These are phyloP conservation scores for Ustanciosporium gigantosporum DNA, from an alignment of 1,284 basidiomycete genomes.

Conservation along the genomic window DNA sequence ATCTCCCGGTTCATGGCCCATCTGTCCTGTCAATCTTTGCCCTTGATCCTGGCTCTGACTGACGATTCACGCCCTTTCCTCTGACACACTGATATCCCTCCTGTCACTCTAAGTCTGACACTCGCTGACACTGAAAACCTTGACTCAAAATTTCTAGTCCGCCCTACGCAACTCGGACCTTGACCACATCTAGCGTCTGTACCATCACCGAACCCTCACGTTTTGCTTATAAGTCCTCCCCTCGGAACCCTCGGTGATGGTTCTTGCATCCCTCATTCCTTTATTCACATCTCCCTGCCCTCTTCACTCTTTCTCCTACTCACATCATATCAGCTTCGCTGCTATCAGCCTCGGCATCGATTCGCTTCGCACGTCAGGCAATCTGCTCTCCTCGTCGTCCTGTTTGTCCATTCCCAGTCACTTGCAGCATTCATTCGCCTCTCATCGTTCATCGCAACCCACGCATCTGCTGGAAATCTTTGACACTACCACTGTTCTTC, in stretches of 20 bases:
- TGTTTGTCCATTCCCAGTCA: constrained; percentile 13
- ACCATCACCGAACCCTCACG: constrained; percentile 21
- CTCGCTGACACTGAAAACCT: too few species aligned
- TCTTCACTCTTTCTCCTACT: constrained; percentile 18
- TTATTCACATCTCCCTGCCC: constrained; percentile 18
- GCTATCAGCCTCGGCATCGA: too few species aligned
- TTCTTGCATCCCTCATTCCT: not conserved
- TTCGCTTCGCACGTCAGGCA: too few species aligned
- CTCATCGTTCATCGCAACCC: not conserved
- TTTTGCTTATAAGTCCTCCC: constrained; percentile 29
- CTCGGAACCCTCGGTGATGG: constrained; percentile 42
- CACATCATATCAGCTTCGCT: constrained; percentile 30
- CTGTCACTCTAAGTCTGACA: too few species aligned
- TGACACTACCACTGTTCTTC: too few species aligned
- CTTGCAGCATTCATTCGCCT: too few species aligned
- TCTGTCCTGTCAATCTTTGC: too few species aligned
- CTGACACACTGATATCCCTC: too few species aligned
- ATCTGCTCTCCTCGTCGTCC: constrained; percentile 4
- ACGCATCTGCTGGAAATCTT: constrained; percentile 1
- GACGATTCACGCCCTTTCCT: too few species aligned
- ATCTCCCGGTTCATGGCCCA: too few species aligned
- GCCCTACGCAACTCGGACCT: constrained; percentile 35
- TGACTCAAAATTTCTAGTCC: too few species aligned
- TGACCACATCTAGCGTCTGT: constrained; percentile 8
- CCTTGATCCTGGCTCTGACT: too few species aligned